A percentile compares a stretch with the other conserved stretches of the same genome.
Conservation (phyloP, 1,139 yeast genomes). For the Hyphopichia burtonii region DNA sequence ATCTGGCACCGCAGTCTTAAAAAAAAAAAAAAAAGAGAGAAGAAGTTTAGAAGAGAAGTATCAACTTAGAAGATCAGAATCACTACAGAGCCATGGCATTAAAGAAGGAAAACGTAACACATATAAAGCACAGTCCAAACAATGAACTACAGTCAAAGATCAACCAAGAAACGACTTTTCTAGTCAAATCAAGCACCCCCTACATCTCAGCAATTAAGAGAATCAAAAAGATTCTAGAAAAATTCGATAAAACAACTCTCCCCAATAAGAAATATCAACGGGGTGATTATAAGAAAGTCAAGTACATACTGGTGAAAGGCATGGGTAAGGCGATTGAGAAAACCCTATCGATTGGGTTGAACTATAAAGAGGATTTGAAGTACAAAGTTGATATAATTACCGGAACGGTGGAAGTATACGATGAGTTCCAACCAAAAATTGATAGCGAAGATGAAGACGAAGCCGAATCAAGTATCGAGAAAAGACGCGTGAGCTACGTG, state of each 20-base stretch:
- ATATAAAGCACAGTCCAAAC: conserved; percentile 49
- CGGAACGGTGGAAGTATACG: conserved; percentile 60
- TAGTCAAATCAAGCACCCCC: conserved; percentile 60
- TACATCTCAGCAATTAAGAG: conserved; percentile 62
- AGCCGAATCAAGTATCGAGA: conserved; percentile 26
- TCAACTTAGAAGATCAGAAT: neutral
- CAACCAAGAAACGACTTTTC: conserved; percentile 48
- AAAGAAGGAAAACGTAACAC: conserved; percentile 19
- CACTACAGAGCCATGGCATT: neutral
- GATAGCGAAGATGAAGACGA: conserved; percentile 28
- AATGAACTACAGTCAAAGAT: conserved; percentile 25
- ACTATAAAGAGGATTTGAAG: conserved; percentile 46
- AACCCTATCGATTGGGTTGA: conserved; percentile 50
- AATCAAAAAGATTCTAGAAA: conserved; percentile 45
- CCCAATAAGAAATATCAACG: conserved; percentile 35
- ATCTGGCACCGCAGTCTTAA: neutral
- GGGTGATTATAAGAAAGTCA: conserved; percentile 37
- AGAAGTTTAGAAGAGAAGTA: neutral
- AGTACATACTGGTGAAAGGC: conserved; percentile 55
- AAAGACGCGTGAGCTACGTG: conserved; percentile 57
- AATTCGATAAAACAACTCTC: conserved; percentile 28
- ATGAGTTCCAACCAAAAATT: conserved; percentile 42
- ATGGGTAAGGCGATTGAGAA: conserved; percentile 68
- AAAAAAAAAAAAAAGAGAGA: neutral
- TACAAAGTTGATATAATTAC: conserved; percentile 55